Evolutionary conservation across 2,329 filamentous ascomycete genomes (phyloP).

Genomic region (Lasiodiplodia sp.): DNA sequence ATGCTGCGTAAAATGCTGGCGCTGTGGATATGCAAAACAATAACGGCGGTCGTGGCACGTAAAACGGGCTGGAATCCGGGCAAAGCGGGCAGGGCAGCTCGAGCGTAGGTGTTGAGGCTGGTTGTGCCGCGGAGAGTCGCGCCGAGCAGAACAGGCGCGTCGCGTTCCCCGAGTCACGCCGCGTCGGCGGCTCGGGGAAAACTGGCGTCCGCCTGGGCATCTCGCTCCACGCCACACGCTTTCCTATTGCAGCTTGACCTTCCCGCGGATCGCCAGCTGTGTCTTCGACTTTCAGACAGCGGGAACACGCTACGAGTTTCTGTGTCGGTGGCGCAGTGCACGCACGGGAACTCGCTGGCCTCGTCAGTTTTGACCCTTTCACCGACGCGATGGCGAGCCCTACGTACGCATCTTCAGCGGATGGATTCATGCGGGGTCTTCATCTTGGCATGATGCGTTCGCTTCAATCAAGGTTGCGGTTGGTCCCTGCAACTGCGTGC

Average conservation of each 20-base stretch:
- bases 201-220: slow-evolving; percentile 2
- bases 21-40: slow-evolving; percentile 19
- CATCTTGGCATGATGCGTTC: background rate
- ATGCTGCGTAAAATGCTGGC: slow-evolving; percentile 14
- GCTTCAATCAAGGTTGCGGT: background rate
- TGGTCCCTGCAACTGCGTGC: background rate
- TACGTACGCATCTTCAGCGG: background rate
- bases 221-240: background rate
- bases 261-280: background rate
- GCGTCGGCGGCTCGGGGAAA: slow-evolving; percentile 11
- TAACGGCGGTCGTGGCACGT: slow-evolving; percentile 11
- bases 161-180: slow-evolving; percentile 1
- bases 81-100: slow-evolving; percentile 3
- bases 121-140: slow-evolving; percentile 5
- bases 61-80: background rate
- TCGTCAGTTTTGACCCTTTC: background rate
- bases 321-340: too few relatives aligned
- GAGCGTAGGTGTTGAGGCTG: slow-evolving; percentile 12
- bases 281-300: background rate
- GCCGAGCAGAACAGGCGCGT: slow-evolving; percentile 17
- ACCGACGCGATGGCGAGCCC: background rate
- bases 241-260: slow-evolving; percentile 7
- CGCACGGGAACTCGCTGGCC: too few relatives aligned
- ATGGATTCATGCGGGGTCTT: background rate
- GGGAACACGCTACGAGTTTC: background rate